These are phyloP conservation scores for Brassica cretica DNA, from an alignment of 345 rosid species.

Conservation along the genomic window DNA sequence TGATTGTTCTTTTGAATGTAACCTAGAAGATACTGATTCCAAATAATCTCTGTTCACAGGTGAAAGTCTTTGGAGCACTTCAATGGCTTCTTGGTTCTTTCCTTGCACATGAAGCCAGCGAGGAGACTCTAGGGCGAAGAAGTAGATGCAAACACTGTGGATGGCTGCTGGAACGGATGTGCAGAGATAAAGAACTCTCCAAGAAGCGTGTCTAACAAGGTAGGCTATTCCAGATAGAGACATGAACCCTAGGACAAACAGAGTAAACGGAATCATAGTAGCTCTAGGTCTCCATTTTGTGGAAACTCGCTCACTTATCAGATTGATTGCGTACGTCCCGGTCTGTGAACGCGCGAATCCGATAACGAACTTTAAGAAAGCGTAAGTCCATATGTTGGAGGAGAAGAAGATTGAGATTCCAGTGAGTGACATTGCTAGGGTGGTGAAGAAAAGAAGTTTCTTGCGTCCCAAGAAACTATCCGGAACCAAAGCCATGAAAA, in stretches of 20 bases:
- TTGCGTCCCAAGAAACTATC: constrained; percentile 48
- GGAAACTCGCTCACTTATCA: constrained; percentile 46
- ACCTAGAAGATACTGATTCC: constrained; percentile 16
- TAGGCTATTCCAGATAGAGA: constrained; percentile 48
- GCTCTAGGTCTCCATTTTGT: constrained; percentile 49
- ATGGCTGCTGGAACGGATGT: constrained; percentile 44
- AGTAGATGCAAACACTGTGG: constrained; percentile 32
- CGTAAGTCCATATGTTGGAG: constrained; percentile 44
- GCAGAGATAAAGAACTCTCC: constrained; percentile 54
- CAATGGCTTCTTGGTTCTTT: constrained; percentile 50
- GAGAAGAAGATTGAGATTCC: constrained; percentile 40
- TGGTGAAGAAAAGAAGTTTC: constrained; percentile 38
- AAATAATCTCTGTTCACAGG: constrained; percentile 20
- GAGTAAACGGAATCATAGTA: constrained; percentile 47
- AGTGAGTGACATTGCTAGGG: constrained; percentile 39
- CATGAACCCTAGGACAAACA: constrained; percentile 51
- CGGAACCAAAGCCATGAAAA: constrained; percentile 36
- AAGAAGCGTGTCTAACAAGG: constrained; percentile 48
- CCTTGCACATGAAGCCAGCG: constrained; percentile 56
- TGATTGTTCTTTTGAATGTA: constrained; percentile 17
- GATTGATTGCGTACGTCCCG: constrained; percentile 45
- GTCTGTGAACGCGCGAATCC: constrained; percentile 42
- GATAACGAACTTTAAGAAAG: constrained; percentile 34
- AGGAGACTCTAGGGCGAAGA: constrained; percentile 52
- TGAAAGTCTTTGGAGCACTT: constrained; percentile 44